Conservation (phyloP, 129 eudicot species). For the Heracleum sosnowskyi region DNA sequence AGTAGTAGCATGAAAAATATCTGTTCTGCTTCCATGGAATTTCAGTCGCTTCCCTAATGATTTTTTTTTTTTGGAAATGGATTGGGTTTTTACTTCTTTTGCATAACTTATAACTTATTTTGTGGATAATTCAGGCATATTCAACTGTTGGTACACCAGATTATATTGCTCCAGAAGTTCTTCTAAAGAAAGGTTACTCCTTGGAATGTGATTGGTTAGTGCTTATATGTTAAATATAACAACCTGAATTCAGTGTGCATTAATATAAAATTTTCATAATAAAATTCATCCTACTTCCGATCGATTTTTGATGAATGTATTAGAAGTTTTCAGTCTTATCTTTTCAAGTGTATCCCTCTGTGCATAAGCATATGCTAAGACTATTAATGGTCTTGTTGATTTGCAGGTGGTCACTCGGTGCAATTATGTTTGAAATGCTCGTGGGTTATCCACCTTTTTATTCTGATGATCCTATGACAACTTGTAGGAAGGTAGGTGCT, state of each 20-base stretch:
- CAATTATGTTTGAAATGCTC: conserved; percentile 96
- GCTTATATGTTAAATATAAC: not conserved
- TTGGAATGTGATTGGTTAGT: conserved; percentile 15
- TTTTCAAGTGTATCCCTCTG: not conserved
- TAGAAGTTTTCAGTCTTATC: not conserved
- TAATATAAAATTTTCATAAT: not conserved
- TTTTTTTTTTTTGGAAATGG: not conserved
- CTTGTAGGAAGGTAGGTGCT: conserved; percentile 75
- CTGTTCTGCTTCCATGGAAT: not conserved
- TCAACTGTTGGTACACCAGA: conserved; percentile 18
- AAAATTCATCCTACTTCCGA: not conserved
- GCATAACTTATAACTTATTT: not conserved
- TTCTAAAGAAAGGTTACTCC: conserved; percentile 10
- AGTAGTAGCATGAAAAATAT: not conserved
- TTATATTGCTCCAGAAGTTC: conserved; percentile 15
- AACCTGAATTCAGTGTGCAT: not conserved
- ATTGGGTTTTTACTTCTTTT: not conserved
- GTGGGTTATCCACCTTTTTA: conserved; percentile 97
- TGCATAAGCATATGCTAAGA: not conserved
- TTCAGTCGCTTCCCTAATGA: not conserved
- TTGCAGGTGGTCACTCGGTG: conserved; percentile 98
- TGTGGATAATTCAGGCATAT: conserved; percentile 14
- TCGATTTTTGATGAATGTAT: not conserved
- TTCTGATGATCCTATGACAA: conserved; percentile 99
- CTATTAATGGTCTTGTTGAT: conserved; percentile 14